Base-by-base conservation (phyloP, 1,284 basidiomycete genomes). In the Hortiboletus rubellus region DNA sequence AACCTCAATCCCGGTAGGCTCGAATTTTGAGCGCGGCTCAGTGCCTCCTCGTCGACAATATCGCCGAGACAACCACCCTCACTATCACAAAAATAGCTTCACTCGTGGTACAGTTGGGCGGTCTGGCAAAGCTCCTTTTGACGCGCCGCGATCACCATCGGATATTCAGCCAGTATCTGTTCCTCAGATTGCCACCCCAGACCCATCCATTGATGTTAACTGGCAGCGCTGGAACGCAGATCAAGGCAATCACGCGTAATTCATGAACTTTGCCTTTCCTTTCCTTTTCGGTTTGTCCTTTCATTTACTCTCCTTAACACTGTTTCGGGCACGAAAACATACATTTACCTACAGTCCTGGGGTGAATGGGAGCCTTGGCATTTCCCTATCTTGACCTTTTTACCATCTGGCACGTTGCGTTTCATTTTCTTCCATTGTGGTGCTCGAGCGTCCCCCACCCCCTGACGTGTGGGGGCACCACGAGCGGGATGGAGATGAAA, bases 31-130 rank as follows among this genome's bases (percentile, higher is more conserved):
- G 52, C 69, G 70, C 38, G 61, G 61, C 18, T 15, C 53, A 7
- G 52, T 58, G 7, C 71, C 69, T n/a, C 60, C 72, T 46, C 72
- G 72, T 38, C 66, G 69, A 27, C 71, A 72, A 31, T 63, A 65
- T 50, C 69, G 70, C 30, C 71, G 71, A 50, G 71, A 72, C 24
- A 61, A 63, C 18, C 59, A 71, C 41, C 12, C 41, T 22, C 66
- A 69, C 15, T 56, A 70, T 44, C 66, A 71, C 43, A 72, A 63
- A 52, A 64, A 64, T 31, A 71, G 54, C 38, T 54, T 57, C 40
- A 10, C 40, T 48, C 71, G 70, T 37, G 57, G 60, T 42, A 40
- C 57, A 30, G 46, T 49, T 50, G 60, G 67, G 34, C 66, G 70
- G 18, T 60, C 60, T 54, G 36, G 50, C 12, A 71, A 61, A 36